Evolutionary conservation across 2,329 filamentous ascomycete genomes (phyloP).

Genomic region (Penicillium sp.): DNA sequence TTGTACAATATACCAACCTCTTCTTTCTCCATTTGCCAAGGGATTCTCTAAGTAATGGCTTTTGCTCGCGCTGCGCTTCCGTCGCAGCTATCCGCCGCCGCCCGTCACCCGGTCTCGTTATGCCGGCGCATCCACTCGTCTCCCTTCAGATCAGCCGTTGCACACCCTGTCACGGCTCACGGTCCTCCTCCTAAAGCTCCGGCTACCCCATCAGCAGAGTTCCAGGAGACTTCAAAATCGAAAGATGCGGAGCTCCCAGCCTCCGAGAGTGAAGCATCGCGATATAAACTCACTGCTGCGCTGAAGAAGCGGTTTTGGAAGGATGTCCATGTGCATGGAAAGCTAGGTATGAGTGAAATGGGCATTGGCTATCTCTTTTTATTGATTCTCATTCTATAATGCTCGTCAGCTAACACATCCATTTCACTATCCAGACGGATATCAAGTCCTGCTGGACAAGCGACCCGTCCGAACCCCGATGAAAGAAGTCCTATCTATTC

Average conservation of each 20-base stretch:
- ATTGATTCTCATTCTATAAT: not conserved
- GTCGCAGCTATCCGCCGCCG: conserved; percentile 15
- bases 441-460: conserved; percentile 70
- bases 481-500: conserved; percentile 71
- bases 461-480: conserved; percentile 73
- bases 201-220: conserved; percentile 48
- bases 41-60: conserved; percentile 14
- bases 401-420: conserved; percentile 1
- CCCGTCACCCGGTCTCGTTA: conserved; percentile 14
- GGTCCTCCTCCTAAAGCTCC: conserved; percentile 60
- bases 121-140: conserved; percentile 35
- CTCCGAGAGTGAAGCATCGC: conserved; percentile 8
- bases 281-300: conserved; percentile 34
- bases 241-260: conserved; percentile 30
- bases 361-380: not conserved
- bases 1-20: not conserved
- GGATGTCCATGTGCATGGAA: conserved; percentile 68
- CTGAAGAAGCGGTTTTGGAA: conserved; percentile 83
- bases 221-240: conserved; percentile 47
- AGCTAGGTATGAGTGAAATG: conserved; percentile 51
- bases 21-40: not conserved
- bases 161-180: conserved; percentile 56
- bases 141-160: conserved; percentile 47
- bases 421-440: conserved; percentile 40
- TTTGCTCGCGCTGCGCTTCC: conserved; percentile 22